Evolutionary conservation across 164 flowering plant genomes (phyloP).

Genomic region (Macadamia tetraphylla): DNA sequence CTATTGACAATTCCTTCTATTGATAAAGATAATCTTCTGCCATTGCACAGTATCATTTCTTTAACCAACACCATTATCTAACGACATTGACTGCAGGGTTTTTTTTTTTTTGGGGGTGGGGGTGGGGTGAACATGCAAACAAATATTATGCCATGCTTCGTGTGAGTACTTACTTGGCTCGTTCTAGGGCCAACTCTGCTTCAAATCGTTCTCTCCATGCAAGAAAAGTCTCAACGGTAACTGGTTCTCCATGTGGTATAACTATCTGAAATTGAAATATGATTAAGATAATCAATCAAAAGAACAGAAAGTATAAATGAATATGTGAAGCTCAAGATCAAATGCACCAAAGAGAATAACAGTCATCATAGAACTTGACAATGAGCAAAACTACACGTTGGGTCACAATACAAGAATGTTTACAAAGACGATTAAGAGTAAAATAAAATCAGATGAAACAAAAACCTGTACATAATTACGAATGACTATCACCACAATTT

Average conservation of each 20-base stretch:
- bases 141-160: not conserved
- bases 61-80: no score
- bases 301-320: not conserved
- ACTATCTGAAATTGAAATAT: constrained; percentile 45
- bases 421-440: no score
- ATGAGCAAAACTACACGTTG: not conserved
- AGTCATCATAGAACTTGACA: no score
- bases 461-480: no score
- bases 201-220: constrained; percentile 99
- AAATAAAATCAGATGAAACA: no score
- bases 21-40: no score
- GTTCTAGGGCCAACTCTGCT: constrained; percentile 92
- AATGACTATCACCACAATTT: no score
- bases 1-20: no score
- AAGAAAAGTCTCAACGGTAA: constrained; percentile 89
- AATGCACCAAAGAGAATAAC: not conserved
- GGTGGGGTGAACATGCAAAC: not conserved
- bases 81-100: no score
- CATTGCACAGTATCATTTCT: not conserved
- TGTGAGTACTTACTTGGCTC: constrained; percentile 79
- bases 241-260: constrained; percentile 97
- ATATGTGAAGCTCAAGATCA: not conserved
- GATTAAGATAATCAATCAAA: constrained; percentile 6
- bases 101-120: no score
- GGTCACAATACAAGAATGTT: not conserved